A percentile compares a stretch with the other conserved stretches of the same genome.
These are phyloP conservation scores for Mycena sp. DNA, from an alignment of 1,284 basidiomycete genomes.

Conservation along the genomic window DNA sequence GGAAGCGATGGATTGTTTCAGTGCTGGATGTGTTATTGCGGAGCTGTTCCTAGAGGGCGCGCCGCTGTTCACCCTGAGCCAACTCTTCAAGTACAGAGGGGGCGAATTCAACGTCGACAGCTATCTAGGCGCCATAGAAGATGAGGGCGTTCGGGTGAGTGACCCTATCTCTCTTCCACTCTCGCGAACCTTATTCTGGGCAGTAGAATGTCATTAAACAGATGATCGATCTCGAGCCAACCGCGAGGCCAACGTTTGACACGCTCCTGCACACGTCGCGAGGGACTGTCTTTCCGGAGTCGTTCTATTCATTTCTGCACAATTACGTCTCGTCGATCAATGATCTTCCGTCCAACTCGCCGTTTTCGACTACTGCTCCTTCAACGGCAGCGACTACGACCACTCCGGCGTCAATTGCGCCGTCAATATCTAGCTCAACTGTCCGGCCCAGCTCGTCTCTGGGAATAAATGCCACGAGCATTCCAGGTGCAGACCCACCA, in stretches of 20 bases:
- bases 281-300: constrained; percentile 87
- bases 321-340: constrained; percentile 88
- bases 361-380: constrained; percentile 51
- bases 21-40: constrained; percentile 94
- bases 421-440: constrained; percentile 39
- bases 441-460: constrained; percentile 40
- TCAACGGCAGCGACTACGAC: constrained; percentile 37
- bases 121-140: constrained; percentile 82
- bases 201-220: constrained; percentile 83
- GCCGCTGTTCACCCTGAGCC: constrained; percentile 93
- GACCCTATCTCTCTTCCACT: neutral
- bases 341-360: constrained; percentile 63
- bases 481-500: constrained; percentile 36
- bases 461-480: constrained; percentile 36
- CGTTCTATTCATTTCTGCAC: constrained; percentile 94
- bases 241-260: constrained; percentile 84
- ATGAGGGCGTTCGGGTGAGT: constrained; percentile 83
- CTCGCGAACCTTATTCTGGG: constrained; percentile 34
- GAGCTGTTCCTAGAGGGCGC: constrained; percentile 97
- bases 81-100: constrained; percentile 94
- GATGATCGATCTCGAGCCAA: constrained; percentile 90
- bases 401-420: constrained; percentile 41
- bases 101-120: constrained; percentile 84
- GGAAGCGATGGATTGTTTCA: constrained; percentile 98
- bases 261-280: constrained; percentile 82